Conservation (phyloP, 352 stramenopile species). For the Phytophthora aleatoria region DNA sequence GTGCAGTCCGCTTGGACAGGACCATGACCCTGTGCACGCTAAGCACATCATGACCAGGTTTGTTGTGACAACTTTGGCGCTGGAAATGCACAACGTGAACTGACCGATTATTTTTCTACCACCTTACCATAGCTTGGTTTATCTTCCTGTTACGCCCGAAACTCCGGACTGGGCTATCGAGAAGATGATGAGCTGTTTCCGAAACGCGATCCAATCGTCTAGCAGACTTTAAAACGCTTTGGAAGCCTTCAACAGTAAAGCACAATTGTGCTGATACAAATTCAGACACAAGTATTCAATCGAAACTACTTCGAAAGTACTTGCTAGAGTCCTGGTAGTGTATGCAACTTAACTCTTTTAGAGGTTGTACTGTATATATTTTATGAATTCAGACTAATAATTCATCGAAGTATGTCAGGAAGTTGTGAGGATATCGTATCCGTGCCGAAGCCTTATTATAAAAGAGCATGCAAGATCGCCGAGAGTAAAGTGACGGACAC, state of each 20-base stretch:
- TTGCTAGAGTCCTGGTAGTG: too few species aligned
- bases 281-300: too few species aligned
- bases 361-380: background rate
- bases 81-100: background rate
- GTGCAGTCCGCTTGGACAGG: slow-evolving; percentile 46
- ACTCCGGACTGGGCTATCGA: slow-evolving; percentile 77
- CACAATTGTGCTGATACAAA: too few species aligned
- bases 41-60: slow-evolving; percentile 82
- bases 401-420: background rate
- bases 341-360: background rate
- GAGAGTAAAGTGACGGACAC: slow-evolving; percentile 13
- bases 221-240: slow-evolving; percentile 29
- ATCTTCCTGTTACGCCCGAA: slow-evolving; percentile 78
- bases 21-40: slow-evolving; percentile 61
- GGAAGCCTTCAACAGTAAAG: background rate
- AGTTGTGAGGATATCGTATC: too few species aligned
- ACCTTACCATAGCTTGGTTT: slow-evolving; percentile 55
- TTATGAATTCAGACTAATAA: background rate
- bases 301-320: too few species aligned
- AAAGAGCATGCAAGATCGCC: slow-evolving; percentile 6
- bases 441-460: slow-evolving; percentile 7
- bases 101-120: slow-evolving; percentile 1
- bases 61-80: slow-evolving; percentile 10
- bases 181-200: slow-evolving; percentile 77
- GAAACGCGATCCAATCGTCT: slow-evolving; percentile 47